phyloP scores from a whole-genome alignment of 805 yeast species.

The Nakazawaea molendinolei region DNA sequence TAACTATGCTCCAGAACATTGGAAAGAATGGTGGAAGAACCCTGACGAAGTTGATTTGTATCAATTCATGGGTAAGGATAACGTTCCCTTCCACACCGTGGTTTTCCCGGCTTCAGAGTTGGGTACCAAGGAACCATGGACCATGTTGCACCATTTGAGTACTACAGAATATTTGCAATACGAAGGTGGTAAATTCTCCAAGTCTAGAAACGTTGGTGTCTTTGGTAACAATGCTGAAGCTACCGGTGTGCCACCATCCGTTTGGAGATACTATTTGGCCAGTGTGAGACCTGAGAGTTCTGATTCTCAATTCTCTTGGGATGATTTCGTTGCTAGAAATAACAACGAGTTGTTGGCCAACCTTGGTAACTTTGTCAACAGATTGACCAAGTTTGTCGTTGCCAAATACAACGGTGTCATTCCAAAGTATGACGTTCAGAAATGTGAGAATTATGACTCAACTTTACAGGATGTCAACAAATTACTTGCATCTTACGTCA shows the following conservation, averaged over 20 bases:
- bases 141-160: conserved; percentile 80
- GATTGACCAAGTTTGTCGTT: conserved; percentile 81
- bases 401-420: conserved; percentile 91
- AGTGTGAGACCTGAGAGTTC: conserved; percentile 91
- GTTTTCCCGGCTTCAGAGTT: conserved; percentile 91
- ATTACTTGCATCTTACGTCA: conserved; percentile 54
- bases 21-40: conserved; percentile 93
- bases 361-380: conserved; percentile 93
- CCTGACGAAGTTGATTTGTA: conserved; percentile 85
- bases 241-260: conserved; percentile 84
- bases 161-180: conserved; percentile 97
- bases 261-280: conserved; percentile 96
- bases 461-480: conserved; percentile 52
- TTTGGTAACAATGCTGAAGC: conserved; percentile 97
- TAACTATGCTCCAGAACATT: conserved; percentile 64
- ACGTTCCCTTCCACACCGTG: conserved; percentile 97
- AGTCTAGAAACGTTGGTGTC: conserved; percentile 96
- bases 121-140: conserved; percentile 88
- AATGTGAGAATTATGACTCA: conserved; percentile 40
- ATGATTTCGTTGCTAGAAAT: conserved; percentile 88
- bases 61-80: conserved; percentile 99
- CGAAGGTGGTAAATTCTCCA: conserved; percentile 97
- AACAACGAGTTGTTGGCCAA: conserved; percentile 92
- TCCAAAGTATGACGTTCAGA: conserved; percentile 52
- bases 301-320: conserved; percentile 97